These are phyloP conservation scores for Polytrichum formosum DNA, from an alignment of 225 moss, liverwort and hornwort species.

Conservation along the genomic window DNA sequence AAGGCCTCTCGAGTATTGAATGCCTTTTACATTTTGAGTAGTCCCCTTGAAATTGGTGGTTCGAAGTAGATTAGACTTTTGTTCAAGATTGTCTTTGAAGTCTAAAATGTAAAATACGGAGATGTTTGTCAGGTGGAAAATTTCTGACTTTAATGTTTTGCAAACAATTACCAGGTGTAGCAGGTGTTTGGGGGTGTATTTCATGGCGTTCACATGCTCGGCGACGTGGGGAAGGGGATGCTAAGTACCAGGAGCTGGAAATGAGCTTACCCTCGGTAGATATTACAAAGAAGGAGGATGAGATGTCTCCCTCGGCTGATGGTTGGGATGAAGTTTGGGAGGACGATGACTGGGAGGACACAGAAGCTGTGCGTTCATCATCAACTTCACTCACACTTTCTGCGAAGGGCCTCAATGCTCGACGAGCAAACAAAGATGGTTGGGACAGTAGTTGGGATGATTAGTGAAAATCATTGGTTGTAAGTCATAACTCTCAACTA, in stretches of 20 bases:
- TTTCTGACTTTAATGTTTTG: too few species aligned
- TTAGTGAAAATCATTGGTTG: constrained; percentile 8
- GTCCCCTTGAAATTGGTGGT: too few species aligned
- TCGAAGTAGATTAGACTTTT: too few species aligned
- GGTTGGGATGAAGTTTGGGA: constrained; percentile 69
- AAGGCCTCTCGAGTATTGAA: too few species aligned
- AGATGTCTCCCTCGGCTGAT: constrained; percentile 38
- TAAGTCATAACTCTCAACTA: too few species aligned
- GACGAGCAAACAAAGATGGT: constrained; percentile 58
- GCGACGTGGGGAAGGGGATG: constrained; percentile 31
- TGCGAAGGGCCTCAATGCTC: constrained; percentile 51
- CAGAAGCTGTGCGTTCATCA: constrained; percentile 45
- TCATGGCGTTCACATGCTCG: constrained; percentile 30
- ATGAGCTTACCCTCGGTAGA: constrained; percentile 30
- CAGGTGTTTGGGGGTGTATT: constrained; percentile 37
- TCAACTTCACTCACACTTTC: constrained; percentile 44
- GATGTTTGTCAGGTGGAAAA: too few species aligned
- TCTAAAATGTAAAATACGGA: too few species aligned
- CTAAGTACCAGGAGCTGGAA: constrained; percentile 57
- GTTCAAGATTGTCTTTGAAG: too few species aligned
- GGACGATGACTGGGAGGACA: constrained; percentile 61
- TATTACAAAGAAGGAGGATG: constrained; percentile 36
- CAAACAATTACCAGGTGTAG: constrained; percentile 16
- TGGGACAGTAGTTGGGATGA: constrained; percentile 61
- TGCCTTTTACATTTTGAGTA: too few species aligned